A percentile compares a stretch with the other conserved stretches of the same genome.
phyloP scores from a whole-genome alignment of 208 protist species.

The Leishmania tarentolae region DNA sequence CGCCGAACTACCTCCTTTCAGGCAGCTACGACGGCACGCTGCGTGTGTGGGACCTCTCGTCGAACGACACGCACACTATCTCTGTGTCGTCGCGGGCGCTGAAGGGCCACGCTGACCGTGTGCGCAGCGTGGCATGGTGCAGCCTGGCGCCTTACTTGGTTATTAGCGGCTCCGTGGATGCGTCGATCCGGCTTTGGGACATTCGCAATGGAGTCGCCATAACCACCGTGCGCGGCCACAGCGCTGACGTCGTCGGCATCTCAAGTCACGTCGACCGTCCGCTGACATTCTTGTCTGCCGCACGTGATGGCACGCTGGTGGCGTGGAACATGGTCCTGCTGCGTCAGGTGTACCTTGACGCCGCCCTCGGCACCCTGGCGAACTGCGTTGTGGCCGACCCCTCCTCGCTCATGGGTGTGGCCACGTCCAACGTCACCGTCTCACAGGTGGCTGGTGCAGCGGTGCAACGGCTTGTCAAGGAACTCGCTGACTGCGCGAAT shows the following conservation, averaged over 20 bases:
- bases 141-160: conserved; percentile 82
- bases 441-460: conserved; percentile 47
- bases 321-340: conserved; percentile 85
- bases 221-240: conserved; percentile 77
- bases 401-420: conserved; percentile 47
- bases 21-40: conserved; percentile 89
- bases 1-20: conserved; percentile 77
- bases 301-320: conserved; percentile 87
- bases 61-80: conserved; percentile 63
- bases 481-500: conserved; percentile 49
- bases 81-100: conserved; percentile 67
- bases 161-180: conserved; percentile 81
- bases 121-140: conserved; percentile 84
- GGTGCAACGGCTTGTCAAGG: conserved; percentile 58
- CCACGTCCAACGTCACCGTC: conserved; percentile 40
- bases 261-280: conserved; percentile 84
- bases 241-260: conserved; percentile 84
- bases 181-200: conserved; percentile 92
- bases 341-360: conserved; percentile 69
- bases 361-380: conserved; percentile 68
- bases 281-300: conserved; percentile 86
- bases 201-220: conserved; percentile 70
- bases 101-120: conserved; percentile 77
- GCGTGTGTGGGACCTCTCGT: conserved; percentile 89
- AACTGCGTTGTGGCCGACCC: conserved; percentile 56